Evolutionary conservation across 306 rosid genomes (phyloP), one percentile per base, ranked within the genome.

Genomic region (Pyrus betulifolia): DNA sequence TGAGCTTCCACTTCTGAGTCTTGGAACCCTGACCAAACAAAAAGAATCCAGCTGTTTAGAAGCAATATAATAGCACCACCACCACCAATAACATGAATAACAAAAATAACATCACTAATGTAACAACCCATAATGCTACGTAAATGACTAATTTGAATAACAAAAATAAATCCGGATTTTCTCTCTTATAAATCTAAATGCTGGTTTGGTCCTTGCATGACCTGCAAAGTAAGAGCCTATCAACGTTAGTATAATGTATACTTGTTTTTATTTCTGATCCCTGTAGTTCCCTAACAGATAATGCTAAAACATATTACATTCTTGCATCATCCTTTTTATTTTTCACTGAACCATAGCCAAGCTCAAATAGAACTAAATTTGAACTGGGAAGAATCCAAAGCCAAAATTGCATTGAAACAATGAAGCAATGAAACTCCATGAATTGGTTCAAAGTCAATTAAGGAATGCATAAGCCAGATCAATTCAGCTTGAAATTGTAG

Each of bases 1-100:
- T 95, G 76, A 95, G 90, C 87, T 92, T 95, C 97, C 99, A 95
- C 82, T 90, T 90, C 78, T 78, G 97, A 85, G 96, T 90, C 90
- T 92, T 95, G 86, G 97, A 83, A 52, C 99, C 97, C 99, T 95
- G 86, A 63, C 61, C 74, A 78, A 81, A 73, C 78, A 23, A 78
- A 13, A 71, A 38, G 68, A 62, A 72, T 55, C 77, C 19, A 78
- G 45, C 42, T 8, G 42, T 64, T 76, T 61, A 88, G 78, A 79
- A 75, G 25, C 55, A 68, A 23, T 11, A 49, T 3, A 18, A 52
- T 21, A 40, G 9, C 15, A 11, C 18, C 57, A 9, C 52, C 57
- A 9, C 52, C 67, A 40, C 76, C 54, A 59, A 61, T 77, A 72
- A 35, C 25, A 59, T 15, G 55, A 72, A 57, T 19, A 23, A 35